These are phyloP conservation scores for Sugiyamaella americana DNA, from an alignment of 805 yeast species.

Conservation along the genomic window DNA sequence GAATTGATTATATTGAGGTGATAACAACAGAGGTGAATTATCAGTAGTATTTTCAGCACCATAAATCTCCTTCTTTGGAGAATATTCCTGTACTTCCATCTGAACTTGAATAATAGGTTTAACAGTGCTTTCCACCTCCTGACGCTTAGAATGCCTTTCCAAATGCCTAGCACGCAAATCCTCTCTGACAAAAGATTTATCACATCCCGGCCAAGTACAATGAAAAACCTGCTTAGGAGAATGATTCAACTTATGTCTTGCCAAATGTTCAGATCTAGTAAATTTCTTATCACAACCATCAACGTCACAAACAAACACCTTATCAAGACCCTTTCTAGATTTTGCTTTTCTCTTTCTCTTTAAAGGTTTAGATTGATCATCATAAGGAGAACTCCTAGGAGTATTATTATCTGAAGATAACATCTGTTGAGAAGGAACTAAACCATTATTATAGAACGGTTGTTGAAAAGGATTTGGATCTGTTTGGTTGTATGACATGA, in stretches of 20 bases:
- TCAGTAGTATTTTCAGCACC: neutral
- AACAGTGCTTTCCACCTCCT: neutral
- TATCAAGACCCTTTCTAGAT: conserved; percentile 28
- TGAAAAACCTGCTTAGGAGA: conserved; percentile 32
- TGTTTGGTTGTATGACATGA: too few species aligned
- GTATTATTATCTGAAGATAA: too few species aligned
- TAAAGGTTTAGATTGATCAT: neutral
- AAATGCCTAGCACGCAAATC: conserved; percentile 30
- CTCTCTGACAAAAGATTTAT: conserved; percentile 32
- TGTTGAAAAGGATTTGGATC: too few species aligned
- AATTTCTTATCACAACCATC: conserved; percentile 24
- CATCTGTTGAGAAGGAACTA: too few species aligned
- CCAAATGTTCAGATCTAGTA: conserved; percentile 26
- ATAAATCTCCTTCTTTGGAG: neutral
- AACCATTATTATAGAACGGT: too few species aligned
- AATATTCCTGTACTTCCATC: neutral
- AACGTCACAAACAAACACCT: conserved; percentile 25
- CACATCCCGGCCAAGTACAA: conserved; percentile 32
- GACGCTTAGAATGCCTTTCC: neutral
- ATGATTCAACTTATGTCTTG: conserved; percentile 28
- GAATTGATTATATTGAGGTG: too few species aligned
- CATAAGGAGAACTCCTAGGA: too few species aligned
- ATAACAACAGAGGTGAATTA: too few species aligned
- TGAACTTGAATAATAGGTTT: neutral
- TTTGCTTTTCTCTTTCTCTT: conserved; percentile 3